These are phyloP conservation scores for Aphanomyces stellatus DNA, from an alignment of 352 stramenopile genomes.

Conservation along the genomic window DNA sequence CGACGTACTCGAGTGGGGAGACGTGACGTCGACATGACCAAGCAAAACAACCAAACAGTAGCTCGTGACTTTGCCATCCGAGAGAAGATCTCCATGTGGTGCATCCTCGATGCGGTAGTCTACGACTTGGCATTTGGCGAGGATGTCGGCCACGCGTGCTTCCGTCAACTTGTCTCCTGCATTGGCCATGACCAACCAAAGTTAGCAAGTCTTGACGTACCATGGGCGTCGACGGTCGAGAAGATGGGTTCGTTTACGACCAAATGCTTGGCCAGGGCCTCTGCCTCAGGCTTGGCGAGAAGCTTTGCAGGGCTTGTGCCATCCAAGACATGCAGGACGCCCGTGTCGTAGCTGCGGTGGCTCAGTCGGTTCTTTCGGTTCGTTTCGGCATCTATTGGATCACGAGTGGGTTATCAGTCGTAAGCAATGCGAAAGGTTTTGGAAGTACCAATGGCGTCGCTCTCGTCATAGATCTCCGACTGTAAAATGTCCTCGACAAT, in stretches of 20 bases:
- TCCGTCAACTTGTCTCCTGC: background rate
- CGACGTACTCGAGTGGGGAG: too few relatives aligned
- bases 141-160: background rate
- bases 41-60: constrained; percentile 1
- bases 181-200: background rate
- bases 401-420: too few relatives aligned
- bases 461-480: constrained; percentile 95
- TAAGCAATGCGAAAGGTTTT: background rate
- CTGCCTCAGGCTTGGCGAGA: constrained; percentile 5
- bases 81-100: background rate
- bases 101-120: constrained; percentile 3
- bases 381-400: constrained; percentile 19
- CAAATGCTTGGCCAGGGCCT: constrained; percentile 19
- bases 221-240: constrained; percentile 4
- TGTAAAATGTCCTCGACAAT: constrained; percentile 97
- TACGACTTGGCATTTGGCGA: constrained; percentile 12
- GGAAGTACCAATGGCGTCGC: constrained; percentile 42
- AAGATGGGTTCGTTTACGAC: constrained; percentile 10
- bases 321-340: constrained; percentile 4
- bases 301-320: background rate
- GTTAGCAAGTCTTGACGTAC: background rate
- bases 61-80: background rate
- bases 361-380: constrained; percentile 16
- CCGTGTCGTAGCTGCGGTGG: constrained; percentile 15
- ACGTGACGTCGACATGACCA: background rate